Conservation (phyloP, 129 eudicot species). For the Pseudognaphalium luteoalbum region DNA sequence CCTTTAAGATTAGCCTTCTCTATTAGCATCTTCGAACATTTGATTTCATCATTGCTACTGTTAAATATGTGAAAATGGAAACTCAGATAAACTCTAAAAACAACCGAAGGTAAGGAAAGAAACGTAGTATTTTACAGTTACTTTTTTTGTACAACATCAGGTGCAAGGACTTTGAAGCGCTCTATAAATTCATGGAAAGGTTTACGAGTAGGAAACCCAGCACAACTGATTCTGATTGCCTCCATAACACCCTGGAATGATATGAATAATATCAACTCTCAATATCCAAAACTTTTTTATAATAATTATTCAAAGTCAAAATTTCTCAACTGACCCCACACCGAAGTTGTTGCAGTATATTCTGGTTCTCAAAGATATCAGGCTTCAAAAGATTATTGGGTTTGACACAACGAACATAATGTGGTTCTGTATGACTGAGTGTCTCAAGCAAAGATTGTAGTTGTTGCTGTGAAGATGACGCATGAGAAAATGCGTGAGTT, state of each 20-base stretch:
- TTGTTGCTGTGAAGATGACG: conserved; percentile 65
- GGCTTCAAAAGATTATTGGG: conserved; percentile 90
- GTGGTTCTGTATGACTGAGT: conserved; percentile 90
- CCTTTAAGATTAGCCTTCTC: conserved; percentile 61
- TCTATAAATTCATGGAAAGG: conserved; percentile 62
- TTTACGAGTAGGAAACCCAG: conserved; percentile 93
- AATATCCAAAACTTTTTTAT: conserved; percentile 6
- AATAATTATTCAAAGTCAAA: neutral
- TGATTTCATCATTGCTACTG: conserved; percentile 52
- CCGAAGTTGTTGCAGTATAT: conserved; percentile 91
- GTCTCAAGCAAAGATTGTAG: conserved; percentile 90
- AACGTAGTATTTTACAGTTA: conserved; percentile 25
- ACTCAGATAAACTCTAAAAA: conserved; percentile 11
- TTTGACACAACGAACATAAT: conserved; percentile 89
- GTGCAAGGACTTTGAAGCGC: conserved; percentile 75
- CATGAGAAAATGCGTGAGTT: neutral
- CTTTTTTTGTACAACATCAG: conserved; percentile 59
- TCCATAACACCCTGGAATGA: conserved; percentile 88
- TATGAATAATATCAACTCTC: conserved; percentile 2
- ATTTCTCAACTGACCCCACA: conserved; percentile 73
- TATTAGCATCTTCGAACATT: conserved; percentile 50
- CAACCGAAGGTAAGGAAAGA: neutral
- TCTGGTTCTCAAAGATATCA: conserved; percentile 72
- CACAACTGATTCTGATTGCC: conserved; percentile 93
- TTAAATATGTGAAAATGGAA: conserved; percentile 8